Conservation (phyloP, 2,329 filamentous ascomycete genomes). For the Monosporascus ibericus region DNA sequence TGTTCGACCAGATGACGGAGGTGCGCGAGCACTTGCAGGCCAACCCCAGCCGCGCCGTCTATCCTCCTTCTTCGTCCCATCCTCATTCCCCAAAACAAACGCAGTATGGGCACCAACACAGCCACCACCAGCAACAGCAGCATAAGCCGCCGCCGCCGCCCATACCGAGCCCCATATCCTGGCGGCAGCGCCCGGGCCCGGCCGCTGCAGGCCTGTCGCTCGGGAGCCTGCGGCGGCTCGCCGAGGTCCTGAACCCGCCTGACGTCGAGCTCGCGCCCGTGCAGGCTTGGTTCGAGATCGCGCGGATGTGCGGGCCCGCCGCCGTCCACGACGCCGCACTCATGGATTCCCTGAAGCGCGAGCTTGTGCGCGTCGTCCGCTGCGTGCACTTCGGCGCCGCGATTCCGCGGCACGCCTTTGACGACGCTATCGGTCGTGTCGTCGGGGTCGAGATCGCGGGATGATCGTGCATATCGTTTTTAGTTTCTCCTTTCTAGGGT, state of each 20-base stretch:
- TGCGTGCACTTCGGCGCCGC: slow-evolving; percentile 44
- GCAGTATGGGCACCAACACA: not conserved
- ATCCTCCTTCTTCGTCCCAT: not conserved
- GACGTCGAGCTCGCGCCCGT: slow-evolving; percentile 42
- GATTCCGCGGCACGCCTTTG: slow-evolving; percentile 40
- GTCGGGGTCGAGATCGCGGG: slow-evolving; percentile 17
- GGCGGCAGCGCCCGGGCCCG: slow-evolving; percentile 28
- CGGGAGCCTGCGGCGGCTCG: slow-evolving; percentile 37
- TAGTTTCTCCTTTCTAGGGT: no score
- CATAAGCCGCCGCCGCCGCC: not conserved
- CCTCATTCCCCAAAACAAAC: not conserved
- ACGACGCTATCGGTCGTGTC: slow-evolving; percentile 37
- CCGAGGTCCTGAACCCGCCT: slow-evolving; percentile 36
- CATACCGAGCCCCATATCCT: slow-evolving; percentile 1
- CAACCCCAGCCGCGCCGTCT: not conserved
- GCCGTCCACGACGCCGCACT: slow-evolving; percentile 29
- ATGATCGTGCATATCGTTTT: no score
- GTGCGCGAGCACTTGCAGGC: slow-evolving; percentile 4
- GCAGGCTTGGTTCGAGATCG: slow-evolving; percentile 50
- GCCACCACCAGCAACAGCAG: not conserved
- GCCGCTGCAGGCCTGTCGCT: slow-evolving; percentile 33
- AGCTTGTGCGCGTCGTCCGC: slow-evolving; percentile 36
- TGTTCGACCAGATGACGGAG: slow-evolving; percentile 10
- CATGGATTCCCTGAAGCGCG: slow-evolving; percentile 32
- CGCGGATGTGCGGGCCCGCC: slow-evolving; percentile 31